These are phyloP conservation scores for Sugiyamaella qingdaonensis DNA, from an alignment of 805 yeast genomes.

Conservation along the genomic window DNA sequence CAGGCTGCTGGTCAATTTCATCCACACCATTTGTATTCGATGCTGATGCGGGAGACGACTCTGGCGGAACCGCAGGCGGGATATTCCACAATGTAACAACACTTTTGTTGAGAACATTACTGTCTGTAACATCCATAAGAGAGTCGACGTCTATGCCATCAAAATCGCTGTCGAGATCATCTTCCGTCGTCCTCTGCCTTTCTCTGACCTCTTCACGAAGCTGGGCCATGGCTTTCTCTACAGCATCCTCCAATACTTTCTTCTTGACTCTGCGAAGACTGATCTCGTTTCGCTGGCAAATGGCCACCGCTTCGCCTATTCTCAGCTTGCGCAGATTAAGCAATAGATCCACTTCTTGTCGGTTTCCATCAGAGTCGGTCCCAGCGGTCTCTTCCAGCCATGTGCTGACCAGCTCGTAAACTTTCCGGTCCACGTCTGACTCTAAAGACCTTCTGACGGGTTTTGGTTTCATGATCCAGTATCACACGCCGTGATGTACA, in stretches of 20 bases:
- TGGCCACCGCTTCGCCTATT: conserved; percentile 31
- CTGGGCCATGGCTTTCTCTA: conserved; percentile 53
- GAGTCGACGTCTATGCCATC: conserved; percentile 40
- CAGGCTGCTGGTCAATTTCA: conserved; percentile 6
- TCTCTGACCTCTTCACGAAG: conserved; percentile 58
- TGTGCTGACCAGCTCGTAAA: conserved; percentile 27
- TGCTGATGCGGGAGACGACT: neutral
- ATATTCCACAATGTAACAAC: conserved; percentile 66
- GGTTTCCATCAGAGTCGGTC: neutral
- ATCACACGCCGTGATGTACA: neutral
- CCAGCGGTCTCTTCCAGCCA: conserved; percentile 19
- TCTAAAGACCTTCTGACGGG: neutral
- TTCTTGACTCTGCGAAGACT: conserved; percentile 68
- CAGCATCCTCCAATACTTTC: conserved; percentile 55
- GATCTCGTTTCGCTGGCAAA: conserved; percentile 59
- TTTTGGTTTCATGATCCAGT: neutral
- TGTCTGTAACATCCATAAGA: conserved; percentile 56
- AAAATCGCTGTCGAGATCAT: conserved; percentile 35
- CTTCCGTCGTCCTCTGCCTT: conserved; percentile 32
- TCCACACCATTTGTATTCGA: neutral
- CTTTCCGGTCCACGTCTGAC: conserved; percentile 20
- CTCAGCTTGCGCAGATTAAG: conserved; percentile 40
- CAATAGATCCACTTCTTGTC: conserved; percentile 7
- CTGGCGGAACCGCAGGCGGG: conserved; percentile 18
- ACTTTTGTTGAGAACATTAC: conserved; percentile 69